Evolutionary conservation across 2,329 filamentous ascomycete species (phyloP).

Genomic region (Passalora sequoiae): DNA sequence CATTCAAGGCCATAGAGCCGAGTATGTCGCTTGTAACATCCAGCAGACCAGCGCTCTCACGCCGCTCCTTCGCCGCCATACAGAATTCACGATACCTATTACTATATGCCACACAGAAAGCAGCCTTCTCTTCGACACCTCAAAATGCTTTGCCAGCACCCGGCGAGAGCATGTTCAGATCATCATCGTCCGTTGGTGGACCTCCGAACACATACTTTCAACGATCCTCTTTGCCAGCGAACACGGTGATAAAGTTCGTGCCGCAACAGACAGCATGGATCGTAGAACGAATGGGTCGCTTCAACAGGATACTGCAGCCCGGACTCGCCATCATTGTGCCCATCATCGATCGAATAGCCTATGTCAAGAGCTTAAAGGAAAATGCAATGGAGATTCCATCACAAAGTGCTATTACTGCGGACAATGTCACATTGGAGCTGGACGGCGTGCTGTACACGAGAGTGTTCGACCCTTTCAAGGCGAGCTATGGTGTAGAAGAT

Average conservation of each 20-base stretch:
- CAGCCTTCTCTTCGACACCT: constrained; percentile 26
- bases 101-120: constrained; percentile 22
- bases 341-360: constrained; percentile 90
- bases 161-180: constrained; percentile 34
- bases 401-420: constrained; percentile 95
- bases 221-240: constrained; percentile 67
- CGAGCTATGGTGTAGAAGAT: constrained; percentile 96
- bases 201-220: constrained; percentile 37
- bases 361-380: constrained; percentile 97
- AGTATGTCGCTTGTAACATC: constrained; percentile 36
- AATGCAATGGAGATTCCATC: constrained; percentile 93
- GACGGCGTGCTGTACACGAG: constrained; percentile 94
- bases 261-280: constrained; percentile 99
- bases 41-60: constrained; percentile 32
- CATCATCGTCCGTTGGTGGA: constrained; percentile 24
- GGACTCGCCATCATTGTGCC: constrained; percentile 85
- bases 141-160: constrained; percentile 26
- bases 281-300: constrained; percentile 98
- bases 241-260: constrained; percentile 87
- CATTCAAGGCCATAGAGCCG: constrained; percentile 14
- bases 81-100: constrained; percentile 31
- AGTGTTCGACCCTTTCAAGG: constrained; percentile 97
- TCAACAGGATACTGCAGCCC: constrained; percentile 86
- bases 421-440: constrained; percentile 94
- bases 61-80: constrained; percentile 31